phyloP scores from a whole-genome alignment of 441 rosid species.

The Bocquillonia castaneifolia region DNA sequence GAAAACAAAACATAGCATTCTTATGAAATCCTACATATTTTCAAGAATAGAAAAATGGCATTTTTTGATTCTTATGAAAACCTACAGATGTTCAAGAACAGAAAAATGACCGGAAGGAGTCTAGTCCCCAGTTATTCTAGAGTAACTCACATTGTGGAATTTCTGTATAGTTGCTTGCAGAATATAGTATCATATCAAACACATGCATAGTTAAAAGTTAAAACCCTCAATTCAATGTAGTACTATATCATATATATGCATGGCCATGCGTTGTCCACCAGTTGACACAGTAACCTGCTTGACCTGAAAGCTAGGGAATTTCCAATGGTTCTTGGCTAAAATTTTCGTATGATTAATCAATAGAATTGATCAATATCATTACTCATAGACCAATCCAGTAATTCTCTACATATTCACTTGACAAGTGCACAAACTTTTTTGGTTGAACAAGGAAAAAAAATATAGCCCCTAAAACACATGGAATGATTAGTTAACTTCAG shows the following conservation, averaged over 20 bases:
- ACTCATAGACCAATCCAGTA: background rate
- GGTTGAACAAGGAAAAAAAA: slow-evolving; percentile 18
- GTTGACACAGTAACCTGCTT: background rate
- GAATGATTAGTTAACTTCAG: background rate
- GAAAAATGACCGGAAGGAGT: background rate
- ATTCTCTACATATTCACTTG: slow-evolving; percentile 24
- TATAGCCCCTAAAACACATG: too few species aligned
- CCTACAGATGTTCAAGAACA: background rate
- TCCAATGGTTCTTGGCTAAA: background rate
- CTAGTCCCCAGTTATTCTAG: background rate
- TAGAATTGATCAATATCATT: background rate
- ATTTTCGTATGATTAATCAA: background rate
- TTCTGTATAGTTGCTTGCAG: background rate
- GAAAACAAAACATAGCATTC: background rate
- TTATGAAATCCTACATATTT: background rate
- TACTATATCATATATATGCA: background rate
- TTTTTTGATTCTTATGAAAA: background rate
- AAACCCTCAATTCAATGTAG: background rate
- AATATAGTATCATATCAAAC: background rate
- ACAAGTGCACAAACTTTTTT: slow-evolving; percentile 24
- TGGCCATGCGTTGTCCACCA: background rate
- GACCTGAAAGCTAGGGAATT: background rate
- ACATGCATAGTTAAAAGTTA: background rate
- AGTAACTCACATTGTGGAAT: background rate
- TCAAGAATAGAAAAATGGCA: background rate